A percentile compares a stretch with the other conserved stretches of the same genome.
Conservation (phyloP, 768 basidiomycete species). For the Hericium rajendrae region DNA sequence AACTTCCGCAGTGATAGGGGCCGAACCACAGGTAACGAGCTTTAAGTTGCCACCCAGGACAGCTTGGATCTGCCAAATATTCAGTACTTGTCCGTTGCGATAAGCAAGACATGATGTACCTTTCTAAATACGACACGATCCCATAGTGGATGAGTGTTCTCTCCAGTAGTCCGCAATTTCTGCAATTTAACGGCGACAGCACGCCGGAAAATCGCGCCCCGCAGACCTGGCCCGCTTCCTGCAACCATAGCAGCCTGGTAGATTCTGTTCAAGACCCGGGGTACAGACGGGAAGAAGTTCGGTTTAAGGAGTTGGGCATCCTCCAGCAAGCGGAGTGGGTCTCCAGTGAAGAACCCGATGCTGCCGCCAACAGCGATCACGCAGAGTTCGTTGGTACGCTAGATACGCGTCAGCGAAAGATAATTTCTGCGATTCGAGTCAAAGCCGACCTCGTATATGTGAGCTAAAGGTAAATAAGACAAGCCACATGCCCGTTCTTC, state of each 20-base stretch:
- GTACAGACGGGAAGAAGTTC: slow-evolving; percentile 74
- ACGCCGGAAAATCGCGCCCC: slow-evolving; percentile 76
- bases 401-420: neutral
- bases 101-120: slow-evolving; percentile 32
- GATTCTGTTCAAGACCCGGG: slow-evolving; percentile 80
- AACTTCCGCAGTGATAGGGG: slow-evolving; percentile 79
- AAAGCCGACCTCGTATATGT: slow-evolving; percentile 70
- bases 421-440: neutral
- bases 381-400: slow-evolving; percentile 45
- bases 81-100: neutral
- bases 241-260: slow-evolving; percentile 75
- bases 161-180: slow-evolving; percentile 60
- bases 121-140: slow-evolving; percentile 89
- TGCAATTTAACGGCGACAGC: slow-evolving; percentile 72
- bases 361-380: slow-evolving; percentile 49
- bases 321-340: slow-evolving; percentile 81
- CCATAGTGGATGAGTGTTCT: slow-evolving; percentile 70
- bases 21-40: slow-evolving; percentile 71
- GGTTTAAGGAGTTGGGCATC: slow-evolving; percentile 82
- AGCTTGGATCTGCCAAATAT: slow-evolving; percentile 48
- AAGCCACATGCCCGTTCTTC: slow-evolving; percentile 33
- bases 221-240: slow-evolving; percentile 61
- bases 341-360: slow-evolving; percentile 84
- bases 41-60: slow-evolving; percentile 74
- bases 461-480: slow-evolving; percentile 81